Percentiles rank a stretch among this genome's conserved stretches.
Evolutionary conservation across 495 filamentous ascomycete species (phyloP).

Genomic region (Annulohypoxylon maeteangense): DNA sequence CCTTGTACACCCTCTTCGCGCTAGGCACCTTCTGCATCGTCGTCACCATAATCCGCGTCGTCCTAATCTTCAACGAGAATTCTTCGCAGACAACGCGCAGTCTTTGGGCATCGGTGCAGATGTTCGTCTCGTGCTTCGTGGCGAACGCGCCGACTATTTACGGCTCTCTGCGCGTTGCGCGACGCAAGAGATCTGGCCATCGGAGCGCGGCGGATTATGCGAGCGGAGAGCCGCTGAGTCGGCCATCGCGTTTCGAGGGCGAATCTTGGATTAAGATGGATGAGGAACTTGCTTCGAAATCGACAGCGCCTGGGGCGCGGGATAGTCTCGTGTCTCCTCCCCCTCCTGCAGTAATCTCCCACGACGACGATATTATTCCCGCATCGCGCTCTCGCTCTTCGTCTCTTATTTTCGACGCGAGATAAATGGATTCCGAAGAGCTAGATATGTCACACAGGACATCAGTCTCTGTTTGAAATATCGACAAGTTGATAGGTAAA

Average conservation of each 20-base stretch:
- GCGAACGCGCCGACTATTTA: constrained; percentile 58
- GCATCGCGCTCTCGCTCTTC: constrained; percentile 10
- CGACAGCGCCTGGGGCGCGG: background rate
- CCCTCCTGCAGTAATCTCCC: background rate
- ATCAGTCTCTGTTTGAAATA: background rate
- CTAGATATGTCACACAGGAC: background rate
- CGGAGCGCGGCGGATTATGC: constrained; percentile 13
- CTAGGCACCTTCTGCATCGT: constrained; percentile 57
- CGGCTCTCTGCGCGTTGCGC: constrained; percentile 43
- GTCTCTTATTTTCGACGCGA: background rate
- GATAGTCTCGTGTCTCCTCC: constrained; percentile 2
- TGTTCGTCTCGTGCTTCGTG: constrained; percentile 57
- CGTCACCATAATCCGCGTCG: constrained; percentile 55
- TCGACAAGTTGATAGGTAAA: background rate
- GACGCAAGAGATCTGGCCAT: constrained; percentile 31
- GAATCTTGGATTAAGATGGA: constrained; percentile 46
- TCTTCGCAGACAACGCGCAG: constrained; percentile 54
- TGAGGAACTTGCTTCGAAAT: constrained; percentile 25
- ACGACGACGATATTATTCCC: constrained; percentile 14
- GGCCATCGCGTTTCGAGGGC: constrained; percentile 12
- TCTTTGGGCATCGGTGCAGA: constrained; percentile 56
- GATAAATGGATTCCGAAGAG: background rate
- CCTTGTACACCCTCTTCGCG: constrained; percentile 52
- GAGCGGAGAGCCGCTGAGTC: constrained; percentile 14
- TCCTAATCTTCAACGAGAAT: constrained; percentile 47